Percentiles rank a stretch among this genome's conserved stretches.
These are phyloP conservation scores for Microbotryum intermedium DNA, from an alignment of 1,284 basidiomycete genomes.

Conservation along the genomic window DNA sequence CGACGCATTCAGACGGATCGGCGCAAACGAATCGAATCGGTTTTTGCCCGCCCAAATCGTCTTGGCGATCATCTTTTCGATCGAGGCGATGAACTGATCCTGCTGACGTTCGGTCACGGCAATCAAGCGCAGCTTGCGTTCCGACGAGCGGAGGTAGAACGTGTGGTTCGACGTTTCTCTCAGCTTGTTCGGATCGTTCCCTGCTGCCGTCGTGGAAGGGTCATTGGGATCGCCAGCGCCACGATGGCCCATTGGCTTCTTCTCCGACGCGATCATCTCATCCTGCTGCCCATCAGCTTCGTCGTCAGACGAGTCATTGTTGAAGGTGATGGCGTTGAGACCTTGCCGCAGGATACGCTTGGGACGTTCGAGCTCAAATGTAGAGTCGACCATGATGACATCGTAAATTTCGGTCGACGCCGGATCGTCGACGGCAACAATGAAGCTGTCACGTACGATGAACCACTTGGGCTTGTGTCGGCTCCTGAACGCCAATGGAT, in stretches of 20 bases:
- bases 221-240: slow-evolving; percentile 28
- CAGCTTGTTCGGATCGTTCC: neutral
- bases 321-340: slow-evolving; percentile 49
- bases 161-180: slow-evolving; percentile 58
- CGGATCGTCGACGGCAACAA: slow-evolving; percentile 78
- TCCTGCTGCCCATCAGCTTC: slow-evolving; percentile 17
- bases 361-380: slow-evolving; percentile 69
- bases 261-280: slow-evolving; percentile 18
- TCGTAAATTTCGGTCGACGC: slow-evolving; percentile 79
- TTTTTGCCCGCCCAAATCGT: slow-evolving; percentile 75
- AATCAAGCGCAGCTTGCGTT: slow-evolving; percentile 76
- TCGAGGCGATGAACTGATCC: slow-evolving; percentile 90
- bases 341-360: slow-evolving; percentile 53
- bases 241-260: slow-evolving; percentile 24
- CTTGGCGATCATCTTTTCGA: slow-evolving; percentile 70
- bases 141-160: slow-evolving; percentile 87
- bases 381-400: slow-evolving; percentile 83
- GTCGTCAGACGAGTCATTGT: slow-evolving; percentile 30
- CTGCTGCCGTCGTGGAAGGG: slow-evolving; percentile 26
- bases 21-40: slow-evolving; percentile 88
- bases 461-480: slow-evolving; percentile 80
- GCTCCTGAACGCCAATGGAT: slow-evolving; percentile 54
- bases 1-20: slow-evolving; percentile 82
- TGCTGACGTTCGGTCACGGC: slow-evolving; percentile 94
- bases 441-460: slow-evolving; percentile 83